Evolutionary conservation across 1,284 basidiomycete species (phyloP).

Genomic region (Ceratobasidium sp.): DNA sequence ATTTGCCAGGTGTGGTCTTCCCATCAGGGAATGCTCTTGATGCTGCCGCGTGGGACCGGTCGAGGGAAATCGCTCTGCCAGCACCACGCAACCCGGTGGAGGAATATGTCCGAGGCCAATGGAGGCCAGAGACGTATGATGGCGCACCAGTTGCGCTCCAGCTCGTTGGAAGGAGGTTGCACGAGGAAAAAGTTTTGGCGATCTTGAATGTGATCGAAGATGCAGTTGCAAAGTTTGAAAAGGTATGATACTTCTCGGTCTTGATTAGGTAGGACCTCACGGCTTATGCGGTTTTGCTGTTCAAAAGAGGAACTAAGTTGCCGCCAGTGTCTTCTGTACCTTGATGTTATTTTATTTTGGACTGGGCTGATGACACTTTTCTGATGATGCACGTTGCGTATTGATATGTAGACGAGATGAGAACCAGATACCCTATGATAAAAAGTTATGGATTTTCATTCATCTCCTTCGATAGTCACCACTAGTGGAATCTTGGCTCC

Average conservation of each 20-base stretch:
- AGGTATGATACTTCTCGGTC: constrained; percentile 24
- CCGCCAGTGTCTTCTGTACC: constrained; percentile 12
- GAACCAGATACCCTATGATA: constrained; percentile 12
- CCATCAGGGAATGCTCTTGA: constrained; percentile 53
- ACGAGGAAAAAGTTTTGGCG: constrained; percentile 59
- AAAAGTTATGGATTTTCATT: constrained; percentile 18
- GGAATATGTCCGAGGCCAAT: constrained; percentile 53
- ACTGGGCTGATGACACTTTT: constrained; percentile 15
- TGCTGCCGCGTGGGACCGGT: constrained; percentile 7
- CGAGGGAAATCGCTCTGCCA: background rate
- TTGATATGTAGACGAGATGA: constrained; percentile 18
- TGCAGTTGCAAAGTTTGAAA: constrained; percentile 40
- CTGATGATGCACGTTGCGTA: constrained; percentile 16
- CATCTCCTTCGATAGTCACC: constrained; percentile 27
- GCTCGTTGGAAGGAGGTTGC: constrained; percentile 58
- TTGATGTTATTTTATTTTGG: constrained; percentile 36
- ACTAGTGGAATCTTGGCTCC: constrained; percentile 21
- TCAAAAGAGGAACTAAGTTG: constrained; percentile 22
- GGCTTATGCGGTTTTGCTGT: constrained; percentile 8
- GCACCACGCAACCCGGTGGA: constrained; percentile 54
- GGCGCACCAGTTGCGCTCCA: constrained; percentile 58
- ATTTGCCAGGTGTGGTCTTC: constrained; percentile 62
- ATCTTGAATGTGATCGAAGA: constrained; percentile 56
- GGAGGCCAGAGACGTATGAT: constrained; percentile 56
- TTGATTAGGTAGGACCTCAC: constrained; percentile 21